Evolutionary conservation across 2,329 filamentous ascomycete genomes (phyloP).

Genomic region (Sporothrix pallida): DNA sequence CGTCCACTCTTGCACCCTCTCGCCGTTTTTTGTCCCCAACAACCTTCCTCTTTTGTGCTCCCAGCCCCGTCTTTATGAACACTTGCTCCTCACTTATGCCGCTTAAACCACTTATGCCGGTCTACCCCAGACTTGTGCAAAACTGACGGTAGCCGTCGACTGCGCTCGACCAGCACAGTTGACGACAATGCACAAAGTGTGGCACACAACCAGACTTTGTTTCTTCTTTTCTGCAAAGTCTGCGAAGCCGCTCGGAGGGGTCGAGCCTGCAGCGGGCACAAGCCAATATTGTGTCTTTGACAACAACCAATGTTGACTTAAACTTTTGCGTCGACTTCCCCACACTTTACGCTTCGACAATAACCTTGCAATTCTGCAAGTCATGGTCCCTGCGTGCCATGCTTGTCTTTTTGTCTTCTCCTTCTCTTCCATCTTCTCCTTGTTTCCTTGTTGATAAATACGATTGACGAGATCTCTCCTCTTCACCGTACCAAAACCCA

Average conservation of each 20-base stretch:
- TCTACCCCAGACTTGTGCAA: neutral
- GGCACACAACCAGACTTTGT: slow-evolving; percentile 6
- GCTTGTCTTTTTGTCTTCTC: neutral
- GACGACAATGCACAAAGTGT: slow-evolving; percentile 19
- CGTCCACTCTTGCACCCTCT: neutral
- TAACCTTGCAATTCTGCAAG: neutral
- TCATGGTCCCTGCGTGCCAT: slow-evolving; percentile 18
- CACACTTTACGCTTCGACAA: neutral
- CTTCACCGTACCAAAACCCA: neutral
- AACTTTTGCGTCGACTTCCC: neutral
- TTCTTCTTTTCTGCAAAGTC: neutral
- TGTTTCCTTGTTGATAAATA: slow-evolving; percentile 15
- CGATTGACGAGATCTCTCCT: slow-evolving; percentile 4
- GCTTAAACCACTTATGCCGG: neutral
- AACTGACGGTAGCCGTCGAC: neutral
- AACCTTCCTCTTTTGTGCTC: neutral
- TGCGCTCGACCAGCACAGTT: neutral
- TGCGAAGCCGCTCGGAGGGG: slow-evolving; percentile 1
- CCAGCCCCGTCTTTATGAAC: neutral
- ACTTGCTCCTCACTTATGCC: neutral
- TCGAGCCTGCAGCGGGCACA: neutral
- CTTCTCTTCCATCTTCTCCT: too few relatives aligned
- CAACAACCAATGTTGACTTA: neutral
- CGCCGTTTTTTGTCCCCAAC: neutral
- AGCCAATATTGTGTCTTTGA: slow-evolving; percentile 17